These are phyloP conservation scores for Perkinsus chesapeaki DNA, from an alignment of 169 alveolate genomes.

Conservation along the genomic window DNA sequence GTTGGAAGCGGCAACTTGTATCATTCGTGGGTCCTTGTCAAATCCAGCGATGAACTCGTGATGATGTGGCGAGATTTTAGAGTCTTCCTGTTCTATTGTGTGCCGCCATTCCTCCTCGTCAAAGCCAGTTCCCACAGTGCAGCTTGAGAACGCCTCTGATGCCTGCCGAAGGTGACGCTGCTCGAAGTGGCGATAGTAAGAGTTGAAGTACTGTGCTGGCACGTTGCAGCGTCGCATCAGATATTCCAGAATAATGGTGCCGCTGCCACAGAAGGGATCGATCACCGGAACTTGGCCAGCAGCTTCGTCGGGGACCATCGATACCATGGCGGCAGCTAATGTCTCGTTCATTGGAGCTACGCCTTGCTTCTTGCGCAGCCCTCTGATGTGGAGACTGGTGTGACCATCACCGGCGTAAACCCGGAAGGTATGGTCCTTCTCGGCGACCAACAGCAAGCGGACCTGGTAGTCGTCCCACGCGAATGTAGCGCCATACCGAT, in stretches of 20 bases:
- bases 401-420: background rate
- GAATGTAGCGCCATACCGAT: background rate
- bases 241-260: background rate
- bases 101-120: background rate
- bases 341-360: background rate
- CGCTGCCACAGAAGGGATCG: background rate
- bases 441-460: background rate
- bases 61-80: background rate
- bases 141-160: background rate
- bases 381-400: background rate
- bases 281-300: background rate
- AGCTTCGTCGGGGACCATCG: background rate
- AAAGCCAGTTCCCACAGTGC: background rate
- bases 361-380: background rate
- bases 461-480: background rate
- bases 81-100: background rate
- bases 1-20: background rate
- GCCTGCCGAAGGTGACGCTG: background rate
- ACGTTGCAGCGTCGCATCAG: background rate
- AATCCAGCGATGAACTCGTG: background rate
- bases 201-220: background rate
- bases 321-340: background rate
- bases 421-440: background rate
- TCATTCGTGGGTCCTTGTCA: background rate
- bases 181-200: background rate